Conservation (phyloP, 345 rosid species). For the Rhodamnia argentea region DNA sequence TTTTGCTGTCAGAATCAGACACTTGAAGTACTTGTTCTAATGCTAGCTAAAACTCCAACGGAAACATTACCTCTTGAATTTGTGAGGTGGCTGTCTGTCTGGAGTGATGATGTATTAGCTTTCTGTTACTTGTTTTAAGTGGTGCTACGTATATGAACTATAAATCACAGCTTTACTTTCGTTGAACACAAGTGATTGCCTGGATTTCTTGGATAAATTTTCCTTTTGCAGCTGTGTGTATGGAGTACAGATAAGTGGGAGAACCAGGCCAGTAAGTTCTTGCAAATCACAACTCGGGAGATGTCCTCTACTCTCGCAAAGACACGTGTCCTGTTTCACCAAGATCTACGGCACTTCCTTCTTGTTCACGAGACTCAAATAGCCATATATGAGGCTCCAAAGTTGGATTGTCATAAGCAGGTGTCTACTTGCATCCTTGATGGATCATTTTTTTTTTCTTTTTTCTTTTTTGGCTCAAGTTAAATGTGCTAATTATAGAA, state of each 20-base stretch:
- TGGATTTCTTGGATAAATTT: neutral
- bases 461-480: neutral
- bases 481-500: neutral
- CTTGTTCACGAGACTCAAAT: conserved; percentile 79
- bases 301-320: conserved; percentile 44
- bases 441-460: too few species aligned
- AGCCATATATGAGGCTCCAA: conserved; percentile 70
- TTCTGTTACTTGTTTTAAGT: neutral
- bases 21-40: neutral
- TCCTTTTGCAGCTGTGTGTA: conserved; percentile 45
- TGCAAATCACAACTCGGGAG: conserved; percentile 50
- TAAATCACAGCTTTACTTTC: neutral
- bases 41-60: neutral
- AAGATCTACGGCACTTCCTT: conserved; percentile 58
- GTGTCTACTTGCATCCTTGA: conserved; percentile 8
- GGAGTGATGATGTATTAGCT: neutral
- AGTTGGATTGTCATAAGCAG: conserved; percentile 69
- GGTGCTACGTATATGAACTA: neutral
- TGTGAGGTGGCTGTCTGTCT: neutral
- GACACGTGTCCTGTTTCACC: conserved; percentile 76
- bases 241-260: conserved; percentile 91
- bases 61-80: neutral
- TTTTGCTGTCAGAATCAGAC: neutral
- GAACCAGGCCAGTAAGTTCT: conserved; percentile 49
- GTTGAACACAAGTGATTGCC: neutral